Conservation (phyloP, 805 yeast genomes). For the Metschnikowia noctiluminum region DNA sequence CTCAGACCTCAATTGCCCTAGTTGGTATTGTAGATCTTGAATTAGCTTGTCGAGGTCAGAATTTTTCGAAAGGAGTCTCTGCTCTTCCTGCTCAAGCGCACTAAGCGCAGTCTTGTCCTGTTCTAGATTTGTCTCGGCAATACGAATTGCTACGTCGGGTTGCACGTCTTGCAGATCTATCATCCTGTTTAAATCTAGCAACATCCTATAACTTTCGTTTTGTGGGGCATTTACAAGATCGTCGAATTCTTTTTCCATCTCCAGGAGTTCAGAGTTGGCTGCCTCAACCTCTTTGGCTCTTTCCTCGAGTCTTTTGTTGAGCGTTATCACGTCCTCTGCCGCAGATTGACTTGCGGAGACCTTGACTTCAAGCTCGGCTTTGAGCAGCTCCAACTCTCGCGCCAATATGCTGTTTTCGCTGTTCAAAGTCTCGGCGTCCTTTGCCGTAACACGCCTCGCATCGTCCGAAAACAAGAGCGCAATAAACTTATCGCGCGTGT, state of each 20-base stretch:
- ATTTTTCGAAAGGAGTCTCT: slow-evolving; percentile 2
- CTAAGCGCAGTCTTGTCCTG: slow-evolving; percentile 8
- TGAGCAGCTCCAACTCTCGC: slow-evolving; percentile 5
- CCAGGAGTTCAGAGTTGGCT: slow-evolving; percentile 22
- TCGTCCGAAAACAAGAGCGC: slow-evolving; percentile 41
- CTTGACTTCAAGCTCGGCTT: slow-evolving; percentile 20
- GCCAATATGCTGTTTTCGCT: slow-evolving; percentile 19
- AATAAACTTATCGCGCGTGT: slow-evolving; percentile 64
- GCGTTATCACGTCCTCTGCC: slow-evolving; percentile 24
- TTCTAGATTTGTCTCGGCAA: slow-evolving; percentile 12
- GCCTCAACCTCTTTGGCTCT: slow-evolving; percentile 26
- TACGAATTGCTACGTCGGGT: slow-evolving; percentile 14
- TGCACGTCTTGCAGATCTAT: slow-evolving; percentile 15
- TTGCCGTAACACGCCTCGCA: slow-evolving; percentile 28
- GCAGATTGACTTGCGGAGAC: slow-evolving; percentile 22
- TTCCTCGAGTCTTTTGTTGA: slow-evolving; percentile 23
- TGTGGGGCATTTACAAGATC: slow-evolving; percentile 10
- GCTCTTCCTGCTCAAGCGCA: slow-evolving; percentile 5
- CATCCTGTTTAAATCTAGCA: slow-evolving; percentile 13
- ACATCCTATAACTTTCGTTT: slow-evolving; percentile 15
- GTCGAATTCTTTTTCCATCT: slow-evolving; percentile 19
- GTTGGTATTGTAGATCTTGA: slow-evolving; percentile 6
- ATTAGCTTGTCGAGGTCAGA: background rate
- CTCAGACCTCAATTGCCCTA: slow-evolving; percentile 1
- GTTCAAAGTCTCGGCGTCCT: slow-evolving; percentile 31